phyloP scores from a whole-genome alignment of 345 rosid species.

The Eutrema heterophyllum region DNA sequence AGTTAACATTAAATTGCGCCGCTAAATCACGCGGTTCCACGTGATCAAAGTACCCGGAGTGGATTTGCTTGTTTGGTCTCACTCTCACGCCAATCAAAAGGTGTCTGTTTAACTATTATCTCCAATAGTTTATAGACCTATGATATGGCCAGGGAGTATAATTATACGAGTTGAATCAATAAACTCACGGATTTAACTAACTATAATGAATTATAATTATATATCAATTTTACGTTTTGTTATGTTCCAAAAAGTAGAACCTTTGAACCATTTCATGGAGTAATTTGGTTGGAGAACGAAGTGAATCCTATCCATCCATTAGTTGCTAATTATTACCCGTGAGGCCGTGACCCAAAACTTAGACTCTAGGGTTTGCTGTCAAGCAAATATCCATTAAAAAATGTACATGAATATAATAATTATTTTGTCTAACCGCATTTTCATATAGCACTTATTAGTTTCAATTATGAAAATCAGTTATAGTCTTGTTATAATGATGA shows the following conservation, averaged over 20 bases:
- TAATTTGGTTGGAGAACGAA: conserved; percentile 17
- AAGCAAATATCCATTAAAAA: not conserved
- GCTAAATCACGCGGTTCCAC: conserved; percentile 26
- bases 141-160: not conserved
- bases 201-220: not conserved
- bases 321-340: conserved; percentile 28
- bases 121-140: conserved; percentile 21
- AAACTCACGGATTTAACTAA: conserved; percentile 11
- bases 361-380: conserved; percentile 33
- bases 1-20: conserved; percentile 24
- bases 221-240: not conserved
- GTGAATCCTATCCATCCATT: conserved; percentile 14
- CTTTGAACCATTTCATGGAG: not conserved
- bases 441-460: conserved; percentile 13
- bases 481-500: not conserved
- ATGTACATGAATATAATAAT: not conserved
- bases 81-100: conserved; percentile 24
- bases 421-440: conserved; percentile 1
- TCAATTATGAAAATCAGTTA: not conserved
- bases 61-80: conserved; percentile 27
- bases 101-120: not conserved
- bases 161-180: not conserved
- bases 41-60: conserved; percentile 2
- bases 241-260: not conserved
- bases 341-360: conserved; percentile 33